Percentiles rank a stretch among this genome's conserved stretches.
Evolutionary conservation across 148 eudicot genomes (phyloP).

Genomic region (Diospyros kaki): DNA sequence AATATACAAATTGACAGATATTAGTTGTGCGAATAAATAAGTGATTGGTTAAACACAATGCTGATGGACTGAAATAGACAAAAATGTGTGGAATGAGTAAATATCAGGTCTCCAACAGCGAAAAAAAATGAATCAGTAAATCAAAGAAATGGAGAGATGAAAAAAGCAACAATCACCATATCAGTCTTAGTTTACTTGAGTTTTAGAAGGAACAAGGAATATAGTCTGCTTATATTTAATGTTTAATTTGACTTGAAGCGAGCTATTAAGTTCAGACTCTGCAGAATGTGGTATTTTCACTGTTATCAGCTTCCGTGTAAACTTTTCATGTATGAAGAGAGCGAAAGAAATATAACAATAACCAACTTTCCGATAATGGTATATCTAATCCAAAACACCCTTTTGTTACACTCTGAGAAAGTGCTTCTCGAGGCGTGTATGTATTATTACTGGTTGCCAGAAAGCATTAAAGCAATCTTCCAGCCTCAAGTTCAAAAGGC

Average conservation of each 20-base stretch:
- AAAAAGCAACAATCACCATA: not conserved
- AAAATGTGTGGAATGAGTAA: not conserved
- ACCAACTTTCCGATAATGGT: not conserved
- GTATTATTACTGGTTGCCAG: not conserved
- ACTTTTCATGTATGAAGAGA: not conserved
- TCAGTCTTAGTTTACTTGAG: not conserved
- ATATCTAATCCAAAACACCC: not conserved
- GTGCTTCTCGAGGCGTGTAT: not conserved
- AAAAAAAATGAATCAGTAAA: not conserved
- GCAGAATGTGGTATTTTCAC: not conserved
- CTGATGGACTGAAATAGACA: not conserved
- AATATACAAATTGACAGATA: too few species aligned
- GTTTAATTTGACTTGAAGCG: not conserved
- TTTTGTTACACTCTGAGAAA: too few species aligned
- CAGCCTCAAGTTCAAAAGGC: not conserved
- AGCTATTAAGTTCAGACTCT: not conserved
- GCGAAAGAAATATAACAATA: not conserved
- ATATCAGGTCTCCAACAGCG: not conserved
- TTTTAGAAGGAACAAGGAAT: not conserved
- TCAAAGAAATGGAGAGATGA: not conserved
- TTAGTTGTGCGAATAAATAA: too few species aligned
- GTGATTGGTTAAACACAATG: not conserved
- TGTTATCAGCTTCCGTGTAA: not conserved
- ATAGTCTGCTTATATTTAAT: not conserved
- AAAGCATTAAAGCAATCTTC: not conserved